These are phyloP conservation scores for Aspergillus proliferans DNA, from an alignment of 2,329 filamentous ascomycete species.

Conservation along the genomic window DNA sequence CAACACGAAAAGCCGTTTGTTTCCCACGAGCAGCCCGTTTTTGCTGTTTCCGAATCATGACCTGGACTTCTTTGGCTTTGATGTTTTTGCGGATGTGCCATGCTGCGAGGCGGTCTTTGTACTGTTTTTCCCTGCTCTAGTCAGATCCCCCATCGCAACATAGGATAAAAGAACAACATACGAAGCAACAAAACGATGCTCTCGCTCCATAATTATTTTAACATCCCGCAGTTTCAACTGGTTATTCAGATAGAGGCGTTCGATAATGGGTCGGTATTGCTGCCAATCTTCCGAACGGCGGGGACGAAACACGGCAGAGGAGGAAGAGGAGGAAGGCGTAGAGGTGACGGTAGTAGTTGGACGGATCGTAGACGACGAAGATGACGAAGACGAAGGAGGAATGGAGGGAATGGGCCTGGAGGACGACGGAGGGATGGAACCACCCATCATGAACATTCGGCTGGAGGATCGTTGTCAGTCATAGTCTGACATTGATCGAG, in stretches of 20 bases:
- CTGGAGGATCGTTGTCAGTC: slow-evolving; percentile 7
- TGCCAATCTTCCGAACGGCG: slow-evolving; percentile 34
- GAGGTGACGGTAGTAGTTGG: slow-evolving; percentile 7
- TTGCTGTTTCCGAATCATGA: slow-evolving; percentile 34
- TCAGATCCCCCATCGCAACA: slow-evolving; percentile 12
- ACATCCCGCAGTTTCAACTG: slow-evolving; percentile 32
- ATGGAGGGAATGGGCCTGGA: slow-evolving; percentile 4
- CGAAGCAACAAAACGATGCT: slow-evolving; percentile 33
- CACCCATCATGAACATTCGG: slow-evolving; percentile 17
- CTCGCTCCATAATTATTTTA: slow-evolving; percentile 30
- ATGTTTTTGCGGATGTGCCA: slow-evolving; percentile 35
- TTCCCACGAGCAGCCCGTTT: slow-evolving; percentile 34
- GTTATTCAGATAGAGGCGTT: slow-evolving; percentile 29
- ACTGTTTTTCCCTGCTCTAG: slow-evolving; percentile 31
- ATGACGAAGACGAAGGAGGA: slow-evolving; percentile 13
- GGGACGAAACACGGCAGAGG: slow-evolving; percentile 24
- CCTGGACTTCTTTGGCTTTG: slow-evolving; percentile 31
- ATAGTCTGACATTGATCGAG: slow-evolving; percentile 11
- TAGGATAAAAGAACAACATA: slow-evolving; percentile 14
- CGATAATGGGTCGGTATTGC: slow-evolving; percentile 29
- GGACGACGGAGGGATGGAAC: slow-evolving; percentile 17
- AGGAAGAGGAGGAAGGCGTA: slow-evolving; percentile 11
- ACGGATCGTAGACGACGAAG: slow-evolving; percentile 15
- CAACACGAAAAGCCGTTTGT: slow-evolving; percentile 30
- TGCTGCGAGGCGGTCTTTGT: slow-evolving; percentile 32